Conservation (phyloP, 352 stramenopile species). For the Globisporangium emineosum region DNA sequence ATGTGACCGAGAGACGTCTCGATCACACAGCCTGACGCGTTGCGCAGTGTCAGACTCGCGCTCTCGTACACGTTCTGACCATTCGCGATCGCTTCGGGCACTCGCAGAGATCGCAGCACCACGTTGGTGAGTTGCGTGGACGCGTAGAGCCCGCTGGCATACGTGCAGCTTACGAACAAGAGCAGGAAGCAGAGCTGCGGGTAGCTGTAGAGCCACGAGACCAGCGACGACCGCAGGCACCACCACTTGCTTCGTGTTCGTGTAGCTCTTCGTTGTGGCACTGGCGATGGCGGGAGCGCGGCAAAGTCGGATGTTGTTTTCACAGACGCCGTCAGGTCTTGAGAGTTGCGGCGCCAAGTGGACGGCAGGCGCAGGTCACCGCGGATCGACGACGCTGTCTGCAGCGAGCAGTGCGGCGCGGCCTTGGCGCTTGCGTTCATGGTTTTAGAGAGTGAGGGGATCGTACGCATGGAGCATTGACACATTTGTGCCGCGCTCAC, state of each 20-base stretch:
- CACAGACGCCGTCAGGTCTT: not conserved
- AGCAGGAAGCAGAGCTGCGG: slow-evolving; percentile 55
- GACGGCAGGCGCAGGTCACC: slow-evolving; percentile 18
- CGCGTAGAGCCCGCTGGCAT: slow-evolving; percentile 39
- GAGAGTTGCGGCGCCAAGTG: slow-evolving; percentile 6
- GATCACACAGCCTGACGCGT: slow-evolving; percentile 33
- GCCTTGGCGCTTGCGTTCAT: slow-evolving; percentile 8
- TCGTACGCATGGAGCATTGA: not conserved
- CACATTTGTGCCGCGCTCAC: not conserved
- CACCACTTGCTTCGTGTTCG: not conserved
- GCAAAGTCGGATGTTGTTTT: not conserved
- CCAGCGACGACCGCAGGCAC: not conserved
- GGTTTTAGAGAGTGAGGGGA: not conserved
- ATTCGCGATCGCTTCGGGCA: slow-evolving; percentile 25
- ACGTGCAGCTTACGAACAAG: slow-evolving; percentile 39
- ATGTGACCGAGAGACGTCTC: slow-evolving; percentile 8
- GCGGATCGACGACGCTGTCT: slow-evolving; percentile 24
- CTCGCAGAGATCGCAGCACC: slow-evolving; percentile 26
- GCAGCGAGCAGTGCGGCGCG: slow-evolving; percentile 16
- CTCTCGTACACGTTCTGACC: slow-evolving; percentile 30
- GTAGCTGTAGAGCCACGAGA: slow-evolving; percentile 34
- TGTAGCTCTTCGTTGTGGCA: not conserved
- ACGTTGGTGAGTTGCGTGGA: slow-evolving; percentile 33
- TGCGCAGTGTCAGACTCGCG: slow-evolving; percentile 29
- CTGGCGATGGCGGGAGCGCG: slow-evolving; percentile 2